Percentiles rank a stretch among this genome's conserved stretches.
These are phyloP conservation scores for Monoraphidium neglectum DNA, from an alignment of 139 green algal species.

Conservation along the genomic window DNA sequence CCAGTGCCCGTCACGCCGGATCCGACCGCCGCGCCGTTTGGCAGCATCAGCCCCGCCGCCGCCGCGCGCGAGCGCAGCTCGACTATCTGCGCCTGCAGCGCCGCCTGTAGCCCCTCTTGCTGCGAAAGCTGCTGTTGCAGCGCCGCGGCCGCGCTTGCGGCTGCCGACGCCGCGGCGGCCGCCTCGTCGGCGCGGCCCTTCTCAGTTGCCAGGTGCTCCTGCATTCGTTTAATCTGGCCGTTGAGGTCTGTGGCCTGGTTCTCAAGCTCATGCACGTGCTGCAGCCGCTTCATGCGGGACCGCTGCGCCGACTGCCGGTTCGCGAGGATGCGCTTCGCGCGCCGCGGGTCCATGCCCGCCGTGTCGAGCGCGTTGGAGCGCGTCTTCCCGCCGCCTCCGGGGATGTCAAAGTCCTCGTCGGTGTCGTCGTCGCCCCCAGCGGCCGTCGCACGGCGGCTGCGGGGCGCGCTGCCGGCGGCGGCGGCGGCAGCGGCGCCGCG, in stretches of 20 bases:
- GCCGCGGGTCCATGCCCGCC: constrained; percentile 39
- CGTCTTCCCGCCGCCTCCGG: constrained; percentile 29
- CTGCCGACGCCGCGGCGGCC: background rate
- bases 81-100: constrained; percentile 13
- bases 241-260: background rate
- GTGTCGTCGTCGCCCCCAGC: too few species aligned
- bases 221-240: constrained; percentile 20
- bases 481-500: too few species aligned
- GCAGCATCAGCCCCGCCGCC: background rate
- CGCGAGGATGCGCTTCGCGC: constrained; percentile 51
- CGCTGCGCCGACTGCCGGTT: constrained; percentile 58
- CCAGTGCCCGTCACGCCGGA: background rate
- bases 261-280: constrained; percentile 26
- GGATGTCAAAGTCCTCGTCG: too few species aligned
- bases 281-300: constrained; percentile 52
- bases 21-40: background rate
- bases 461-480: too few species aligned
- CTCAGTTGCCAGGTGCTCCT: background rate
- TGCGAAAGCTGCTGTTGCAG: constrained; percentile 16
- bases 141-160: background rate
- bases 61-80: constrained; percentile 5
- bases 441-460: too few species aligned
- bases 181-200: background rate
- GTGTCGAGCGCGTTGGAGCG: constrained; percentile 54
- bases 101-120: constrained; percentile 26